phyloP scores from a whole-genome alignment of 208 protist genomes.

The Trypanosoma platydactyli region DNA sequence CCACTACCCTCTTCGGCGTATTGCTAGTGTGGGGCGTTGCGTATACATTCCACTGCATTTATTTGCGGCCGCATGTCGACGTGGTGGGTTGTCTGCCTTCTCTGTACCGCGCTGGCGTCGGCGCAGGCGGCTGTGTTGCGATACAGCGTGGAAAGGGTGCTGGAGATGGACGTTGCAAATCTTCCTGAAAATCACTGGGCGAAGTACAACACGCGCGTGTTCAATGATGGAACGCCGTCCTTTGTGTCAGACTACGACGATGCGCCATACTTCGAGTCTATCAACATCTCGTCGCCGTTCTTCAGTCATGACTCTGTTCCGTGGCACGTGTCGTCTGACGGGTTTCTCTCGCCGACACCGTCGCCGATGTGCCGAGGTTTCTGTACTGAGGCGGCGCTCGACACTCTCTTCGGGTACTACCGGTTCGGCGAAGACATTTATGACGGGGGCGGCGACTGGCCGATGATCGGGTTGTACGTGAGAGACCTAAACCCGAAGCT shows the following conservation, averaged over 20 bases:
- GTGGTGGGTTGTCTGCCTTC: no score
- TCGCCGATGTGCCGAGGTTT: conserved; percentile 37
- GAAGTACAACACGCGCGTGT: neutral
- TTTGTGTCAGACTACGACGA: conserved; percentile 1
- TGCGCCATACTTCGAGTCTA: neutral
- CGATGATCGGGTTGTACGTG: conserved; percentile 44
- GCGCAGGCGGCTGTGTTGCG: conserved; percentile 8
- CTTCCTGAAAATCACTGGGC: conserved; percentile 7
- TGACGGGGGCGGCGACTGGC: conserved; percentile 37
- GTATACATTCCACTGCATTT: no score
- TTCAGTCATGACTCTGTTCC: conserved; percentile 27
- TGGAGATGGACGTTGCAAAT: neutral
- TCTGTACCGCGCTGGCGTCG: no score
- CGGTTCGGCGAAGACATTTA: conserved; percentile 4
- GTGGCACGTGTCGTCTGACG: conserved; percentile 34
- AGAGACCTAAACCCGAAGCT: conserved; percentile 9
- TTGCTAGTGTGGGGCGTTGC: no score
- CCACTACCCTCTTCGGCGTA: no score
- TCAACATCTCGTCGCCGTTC: conserved; percentile 29
- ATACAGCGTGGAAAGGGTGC: conserved; percentile 3
- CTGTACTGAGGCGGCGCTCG: conserved; percentile 26
- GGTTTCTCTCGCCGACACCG: conserved; percentile 37
- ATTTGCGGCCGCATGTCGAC: no score
- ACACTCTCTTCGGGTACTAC: conserved; percentile 23
- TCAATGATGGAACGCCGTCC: neutral